Evolutionary conservation across 306 rosid genomes (phyloP).

Genomic region (Quercus engelmannii): DNA sequence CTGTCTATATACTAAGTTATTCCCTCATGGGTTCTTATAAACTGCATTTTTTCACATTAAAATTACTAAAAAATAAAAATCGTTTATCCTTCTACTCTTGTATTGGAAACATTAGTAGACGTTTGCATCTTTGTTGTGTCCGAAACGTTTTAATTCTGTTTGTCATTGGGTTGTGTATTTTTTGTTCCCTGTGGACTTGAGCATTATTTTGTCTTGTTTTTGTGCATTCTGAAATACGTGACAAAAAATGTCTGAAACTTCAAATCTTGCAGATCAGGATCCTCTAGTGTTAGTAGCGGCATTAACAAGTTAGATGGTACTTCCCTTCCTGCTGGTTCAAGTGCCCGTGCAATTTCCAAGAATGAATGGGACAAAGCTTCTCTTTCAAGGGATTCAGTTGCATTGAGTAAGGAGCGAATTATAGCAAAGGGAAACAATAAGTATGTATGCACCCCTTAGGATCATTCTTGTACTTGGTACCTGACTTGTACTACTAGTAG

Average conservation of each 20-base stretch:
- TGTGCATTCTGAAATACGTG: slow-evolving; percentile 3
- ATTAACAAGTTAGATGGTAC: slow-evolving; percentile 49
- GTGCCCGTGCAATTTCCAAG: slow-evolving; percentile 43
- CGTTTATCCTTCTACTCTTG: background rate
- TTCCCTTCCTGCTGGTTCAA: slow-evolving; percentile 45
- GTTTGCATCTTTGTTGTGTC: background rate
- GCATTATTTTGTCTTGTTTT: background rate
- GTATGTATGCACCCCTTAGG: slow-evolving; percentile 37
- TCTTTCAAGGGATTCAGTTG: slow-evolving; percentile 51
- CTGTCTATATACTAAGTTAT: background rate
- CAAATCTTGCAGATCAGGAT: slow-evolving; percentile 55
- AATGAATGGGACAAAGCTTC: slow-evolving; percentile 55
- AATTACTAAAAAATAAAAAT: no score
- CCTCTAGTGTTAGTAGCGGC: slow-evolving; percentile 35
- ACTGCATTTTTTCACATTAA: no score
- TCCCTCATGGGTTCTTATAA: no score
- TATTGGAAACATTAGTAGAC: background rate
- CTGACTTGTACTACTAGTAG: slow-evolving; percentile 1
- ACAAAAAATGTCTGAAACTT: slow-evolving; percentile 12
- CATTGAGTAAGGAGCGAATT: slow-evolving; percentile 51
- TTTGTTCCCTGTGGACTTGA: background rate
- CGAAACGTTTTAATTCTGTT: background rate
- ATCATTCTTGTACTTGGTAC: slow-evolving; percentile 17
- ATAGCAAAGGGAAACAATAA: slow-evolving; percentile 55
- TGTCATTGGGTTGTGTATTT: background rate